Base-by-base conservation (phyloP, 345 rosid genomes). In the Carallia brachiata region DNA sequence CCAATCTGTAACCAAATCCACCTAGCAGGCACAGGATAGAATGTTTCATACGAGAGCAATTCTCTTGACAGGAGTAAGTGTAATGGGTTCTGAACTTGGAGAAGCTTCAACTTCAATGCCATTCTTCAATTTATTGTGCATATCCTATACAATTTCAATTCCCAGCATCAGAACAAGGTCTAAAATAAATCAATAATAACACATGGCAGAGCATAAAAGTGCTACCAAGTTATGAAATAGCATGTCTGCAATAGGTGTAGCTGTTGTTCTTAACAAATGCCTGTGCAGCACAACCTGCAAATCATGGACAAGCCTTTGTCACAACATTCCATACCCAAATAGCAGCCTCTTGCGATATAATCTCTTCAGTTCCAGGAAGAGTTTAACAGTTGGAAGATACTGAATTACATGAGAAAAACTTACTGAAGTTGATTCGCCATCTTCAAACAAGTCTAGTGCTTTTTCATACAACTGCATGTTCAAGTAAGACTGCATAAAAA, bases 391-490 rank as follows among this genome's bases (percentile, higher is more conserved):
- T 56, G 60, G 60, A 27, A 56, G 31, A 7, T 19, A 27, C 15
- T 23, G 6, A 27, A 40, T 40, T 40, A 2, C 47, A 59, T 56
- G 59, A 53, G 57, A 78, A 74, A 63, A 76, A 82, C 95, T 88
- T 84, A 95, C 99, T 66, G 96, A 87, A 77, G 86, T 87, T 62
- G 97, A 82, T 59, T 80, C 92, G 73, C 92, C 97, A 79, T 89
- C 99, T 67, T 91, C 97, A 67, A 95, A 95, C 76, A 95, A 81
- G 72, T 88, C 96, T 40, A 95, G 73, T 6, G 99, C 96, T 65
- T 89, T 95, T 74, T 89, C 99, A 70, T 91, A 91, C 66, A 95
- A 87, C 81, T 95, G 99, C 88, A 91, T 77, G 73, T 91, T 90
- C 73, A 87, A 79, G 88, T 86, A 91, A 78, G 92, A 84, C 99